Evolutionary conservation across 2,329 filamentous ascomycete genomes (phyloP), one percentile per base, ranked within the genome.

Genomic region (Trichoderma sp.): DNA sequence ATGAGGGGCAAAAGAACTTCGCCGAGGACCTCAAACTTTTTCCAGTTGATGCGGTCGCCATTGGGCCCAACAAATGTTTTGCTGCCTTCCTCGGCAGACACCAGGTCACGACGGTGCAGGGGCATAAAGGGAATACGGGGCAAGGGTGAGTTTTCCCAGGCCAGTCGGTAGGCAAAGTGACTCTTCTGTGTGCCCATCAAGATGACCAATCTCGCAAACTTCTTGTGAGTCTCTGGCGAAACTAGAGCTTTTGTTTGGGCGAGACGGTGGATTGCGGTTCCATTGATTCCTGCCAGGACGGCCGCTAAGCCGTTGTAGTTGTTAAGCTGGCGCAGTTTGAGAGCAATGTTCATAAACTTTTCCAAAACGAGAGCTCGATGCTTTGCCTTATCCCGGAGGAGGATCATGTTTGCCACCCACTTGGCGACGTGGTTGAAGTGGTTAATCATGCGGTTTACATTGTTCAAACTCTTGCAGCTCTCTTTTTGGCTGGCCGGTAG

Each of bases 261-360:
- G 2, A 99, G 89, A 21, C 97, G 93, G 81, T 97, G 93, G 33
- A 99, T 93, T 0, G 95, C 92, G 2, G 94, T 94, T 76, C 94
- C 93, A 82, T 97, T 97, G 81, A 99, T 93, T 9, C 96, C 97
- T 7, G 97, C 96, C 75, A 99, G 90, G 45, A 99, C 91, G 8
- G 97, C 96, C n/a, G 95, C 96, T 1, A 99, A 88, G 0, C 95
- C 94, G 82, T 98, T 98, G 87, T 98, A 99, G 84, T 99, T 98
- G 86, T 98, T 98, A 77, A 98, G 86, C 81, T 95, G 93, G 53
- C 97, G 93, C 67, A 99, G 87, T 85, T 95, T 96, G 80, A 93
- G 82, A 45, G 96, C 95, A 79, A 99, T 92, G 69, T 90, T 91
- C 94, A 98, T 98, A 82, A 98, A 98, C 82, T 98, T 98, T 83